These are phyloP conservation scores for Beauveria sp. DNA, from an alignment of 2,329 filamentous ascomycete genomes.

Conservation along the genomic window DNA sequence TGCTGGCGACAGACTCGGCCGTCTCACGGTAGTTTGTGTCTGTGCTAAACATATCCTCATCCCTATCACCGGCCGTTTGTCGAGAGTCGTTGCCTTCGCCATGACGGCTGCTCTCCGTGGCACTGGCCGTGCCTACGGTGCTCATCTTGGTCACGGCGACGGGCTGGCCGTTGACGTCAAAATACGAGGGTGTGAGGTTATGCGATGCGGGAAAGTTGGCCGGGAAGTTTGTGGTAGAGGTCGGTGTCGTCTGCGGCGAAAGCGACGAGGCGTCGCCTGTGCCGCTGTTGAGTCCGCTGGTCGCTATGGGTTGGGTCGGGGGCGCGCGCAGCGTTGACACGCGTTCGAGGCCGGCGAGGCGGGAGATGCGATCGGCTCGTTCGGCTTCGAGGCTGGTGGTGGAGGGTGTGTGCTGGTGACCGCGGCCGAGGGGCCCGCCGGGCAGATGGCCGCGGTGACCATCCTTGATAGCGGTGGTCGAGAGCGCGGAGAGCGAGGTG, in stretches of 20 bases:
- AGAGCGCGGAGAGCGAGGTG: constrained; percentile 84
- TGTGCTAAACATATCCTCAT: constrained; percentile 66
- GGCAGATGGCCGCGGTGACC: constrained; percentile 78
- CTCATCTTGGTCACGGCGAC: constrained; percentile 67
- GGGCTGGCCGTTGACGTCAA: constrained; percentile 67
- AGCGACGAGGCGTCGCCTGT: constrained; percentile 28
- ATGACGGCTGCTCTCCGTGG: constrained; percentile 67
- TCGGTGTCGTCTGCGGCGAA: constrained; percentile 43
- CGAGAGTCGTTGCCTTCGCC: constrained; percentile 44
- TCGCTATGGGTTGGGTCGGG: constrained; percentile 19
- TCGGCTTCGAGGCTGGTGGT: constrained; percentile 79
- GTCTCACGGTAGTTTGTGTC: constrained; percentile 52
- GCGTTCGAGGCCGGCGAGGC: constrained; percentile 83
- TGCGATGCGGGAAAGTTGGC: constrained; percentile 29
- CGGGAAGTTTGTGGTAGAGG: constrained; percentile 38
- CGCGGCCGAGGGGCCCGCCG: constrained; percentile 39
- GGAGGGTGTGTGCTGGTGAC: constrained; percentile 50
- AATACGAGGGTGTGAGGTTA: constrained; percentile 60
- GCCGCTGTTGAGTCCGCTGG: constrained; percentile 19
- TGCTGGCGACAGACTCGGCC: constrained; percentile 52
- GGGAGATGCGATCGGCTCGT: constrained; percentile 89
- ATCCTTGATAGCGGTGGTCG: constrained; percentile 93
- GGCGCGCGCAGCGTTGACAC: constrained; percentile 66
- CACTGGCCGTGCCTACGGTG: constrained; percentile 85
- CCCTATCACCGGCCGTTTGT: constrained; percentile 46